phyloP scores from a whole-genome alignment of 164 flowering plant species.

The Kalanchoe fedtschenkoi region DNA sequence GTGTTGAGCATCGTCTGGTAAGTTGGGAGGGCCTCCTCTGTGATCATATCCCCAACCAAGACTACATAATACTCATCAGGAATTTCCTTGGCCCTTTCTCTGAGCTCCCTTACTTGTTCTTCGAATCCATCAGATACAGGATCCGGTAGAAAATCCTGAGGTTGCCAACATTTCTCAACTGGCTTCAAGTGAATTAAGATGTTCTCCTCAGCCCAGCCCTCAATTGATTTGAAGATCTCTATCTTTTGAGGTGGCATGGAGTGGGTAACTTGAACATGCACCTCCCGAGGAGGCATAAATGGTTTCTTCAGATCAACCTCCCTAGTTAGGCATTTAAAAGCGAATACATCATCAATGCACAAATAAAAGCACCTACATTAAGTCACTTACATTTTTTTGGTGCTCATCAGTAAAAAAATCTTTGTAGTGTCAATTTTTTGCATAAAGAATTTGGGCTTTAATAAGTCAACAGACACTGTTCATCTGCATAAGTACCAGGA shows the following conservation, averaged over 20 bases:
- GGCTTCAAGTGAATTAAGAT: slow-evolving; percentile 32
- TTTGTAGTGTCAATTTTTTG: too few relatives aligned
- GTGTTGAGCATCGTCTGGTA: slow-evolving; percentile 43
- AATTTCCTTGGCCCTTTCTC: slow-evolving; percentile 27
- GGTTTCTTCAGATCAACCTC: too few relatives aligned
- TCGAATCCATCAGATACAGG: slow-evolving; percentile 17
- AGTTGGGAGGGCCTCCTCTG: too few relatives aligned
- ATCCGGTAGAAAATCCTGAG: slow-evolving; percentile 30
- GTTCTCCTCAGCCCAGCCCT: slow-evolving; percentile 26
- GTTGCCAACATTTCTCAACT: slow-evolving; percentile 44
- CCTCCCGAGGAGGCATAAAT: background rate
- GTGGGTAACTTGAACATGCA: slow-evolving; percentile 18
- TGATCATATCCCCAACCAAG: slow-evolving; percentile 41
- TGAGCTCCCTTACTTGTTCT: slow-evolving; percentile 26
- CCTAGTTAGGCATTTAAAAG: background rate
- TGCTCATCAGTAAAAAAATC: too few relatives aligned
- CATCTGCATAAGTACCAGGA: too few relatives aligned
- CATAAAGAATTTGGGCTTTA: too few relatives aligned
- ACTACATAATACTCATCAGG: slow-evolving; percentile 44
- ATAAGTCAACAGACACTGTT: too few relatives aligned
- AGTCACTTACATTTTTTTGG: too few relatives aligned
- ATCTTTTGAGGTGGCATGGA: slow-evolving; percentile 35
- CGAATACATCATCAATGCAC: background rate
- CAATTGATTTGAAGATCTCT: slow-evolving; percentile 34
- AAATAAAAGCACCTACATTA: too few relatives aligned